phyloP scores from a whole-genome alignment of 371 early-diverging fungal genomes.

The Apophysomyces elegans region DNA sequence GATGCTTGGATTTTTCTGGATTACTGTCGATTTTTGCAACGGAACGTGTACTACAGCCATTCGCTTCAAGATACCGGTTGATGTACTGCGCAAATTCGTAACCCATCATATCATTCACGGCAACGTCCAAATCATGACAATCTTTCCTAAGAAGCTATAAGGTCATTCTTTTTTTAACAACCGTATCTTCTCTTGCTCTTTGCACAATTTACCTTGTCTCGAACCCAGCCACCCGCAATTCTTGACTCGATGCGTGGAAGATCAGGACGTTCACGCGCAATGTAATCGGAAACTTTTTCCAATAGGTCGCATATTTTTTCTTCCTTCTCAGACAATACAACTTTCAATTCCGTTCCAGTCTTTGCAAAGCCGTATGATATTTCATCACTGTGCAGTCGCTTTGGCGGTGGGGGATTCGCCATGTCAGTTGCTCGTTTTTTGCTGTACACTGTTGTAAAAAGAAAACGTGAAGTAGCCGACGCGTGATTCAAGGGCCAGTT shows the following conservation, averaged over 20 bases:
- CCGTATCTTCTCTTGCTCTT: background rate
- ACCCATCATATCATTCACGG: slow-evolving; percentile 96
- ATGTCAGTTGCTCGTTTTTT: slow-evolving; percentile 7
- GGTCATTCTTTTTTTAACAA: background rate
- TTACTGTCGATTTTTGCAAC: slow-evolving; percentile 91
- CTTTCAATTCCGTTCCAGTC: slow-evolving; percentile 39
- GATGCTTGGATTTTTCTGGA: slow-evolving; percentile 98
- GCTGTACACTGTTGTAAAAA: background rate
- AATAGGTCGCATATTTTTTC: slow-evolving; percentile 66
- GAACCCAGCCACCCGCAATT: slow-evolving; percentile 99
- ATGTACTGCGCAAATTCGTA: slow-evolving; percentile 89
- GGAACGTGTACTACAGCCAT: slow-evolving; percentile 53
- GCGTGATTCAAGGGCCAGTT: background rate
- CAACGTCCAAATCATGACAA: slow-evolving; percentile 96
- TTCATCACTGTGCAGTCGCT: slow-evolving; percentile 3
- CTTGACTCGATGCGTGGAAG: slow-evolving; percentile 72
- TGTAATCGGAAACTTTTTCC: slow-evolving; percentile 55
- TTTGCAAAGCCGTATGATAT: slow-evolving; percentile 41
- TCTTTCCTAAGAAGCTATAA: slow-evolving; percentile 84
- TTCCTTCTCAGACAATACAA: slow-evolving; percentile 61
- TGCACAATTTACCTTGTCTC: slow-evolving; percentile 82
- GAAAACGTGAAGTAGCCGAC: background rate
- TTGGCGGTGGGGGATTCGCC: background rate
- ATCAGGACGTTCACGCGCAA: slow-evolving; percentile 54
- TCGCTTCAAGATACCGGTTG: slow-evolving; percentile 63